Evolutionary conservation across 2,329 filamentous ascomycete genomes (phyloP).

Genomic region (Xylariaceae sp.): DNA sequence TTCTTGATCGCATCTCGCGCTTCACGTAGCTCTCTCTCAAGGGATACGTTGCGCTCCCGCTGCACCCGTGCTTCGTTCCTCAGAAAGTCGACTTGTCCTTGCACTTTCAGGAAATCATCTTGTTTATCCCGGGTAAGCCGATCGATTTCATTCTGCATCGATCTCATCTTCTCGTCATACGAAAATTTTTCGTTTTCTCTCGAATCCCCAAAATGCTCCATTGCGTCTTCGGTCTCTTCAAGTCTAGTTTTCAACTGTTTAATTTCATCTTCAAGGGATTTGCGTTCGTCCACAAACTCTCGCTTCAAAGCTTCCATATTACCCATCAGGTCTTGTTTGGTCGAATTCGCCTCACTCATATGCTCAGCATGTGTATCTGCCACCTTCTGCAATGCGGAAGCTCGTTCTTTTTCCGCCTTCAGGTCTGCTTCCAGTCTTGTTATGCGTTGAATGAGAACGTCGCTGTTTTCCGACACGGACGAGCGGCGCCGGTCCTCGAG

Average conservation of each 20-base stretch:
- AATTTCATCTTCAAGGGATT: slow-evolving; percentile 77
- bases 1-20: slow-evolving; percentile 54
- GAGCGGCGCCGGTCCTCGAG: slow-evolving; percentile 45
- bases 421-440: slow-evolving; percentile 76
- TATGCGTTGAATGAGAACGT: slow-evolving; percentile 47
- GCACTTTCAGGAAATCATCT: slow-evolving; percentile 56
- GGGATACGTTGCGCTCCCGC: slow-evolving; percentile 56
- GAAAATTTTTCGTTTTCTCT: slow-evolving; percentile 76
- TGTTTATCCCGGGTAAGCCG: slow-evolving; percentile 55
- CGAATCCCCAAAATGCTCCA: slow-evolving; percentile 79
- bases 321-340: slow-evolving; percentile 87
- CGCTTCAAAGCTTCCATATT: slow-evolving; percentile 91
- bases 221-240: slow-evolving; percentile 88
- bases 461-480: slow-evolving; percentile 42
- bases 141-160: slow-evolving; percentile 70
- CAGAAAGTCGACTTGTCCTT: slow-evolving; percentile 62
- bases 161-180: slow-evolving; percentile 65
- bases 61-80: slow-evolving; percentile 59
- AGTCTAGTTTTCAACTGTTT: slow-evolving; percentile 71
- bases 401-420: slow-evolving; percentile 66
- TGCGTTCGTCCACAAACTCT: slow-evolving; percentile 83
- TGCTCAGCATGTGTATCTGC: slow-evolving; percentile 58
- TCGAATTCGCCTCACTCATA: slow-evolving; percentile 83
- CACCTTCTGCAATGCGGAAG: slow-evolving; percentile 67
- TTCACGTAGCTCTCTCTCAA: slow-evolving; percentile 56